phyloP scores from a whole-genome alignment of 2,329 filamentous ascomycete genomes.

The Coniella vitis region DNA sequence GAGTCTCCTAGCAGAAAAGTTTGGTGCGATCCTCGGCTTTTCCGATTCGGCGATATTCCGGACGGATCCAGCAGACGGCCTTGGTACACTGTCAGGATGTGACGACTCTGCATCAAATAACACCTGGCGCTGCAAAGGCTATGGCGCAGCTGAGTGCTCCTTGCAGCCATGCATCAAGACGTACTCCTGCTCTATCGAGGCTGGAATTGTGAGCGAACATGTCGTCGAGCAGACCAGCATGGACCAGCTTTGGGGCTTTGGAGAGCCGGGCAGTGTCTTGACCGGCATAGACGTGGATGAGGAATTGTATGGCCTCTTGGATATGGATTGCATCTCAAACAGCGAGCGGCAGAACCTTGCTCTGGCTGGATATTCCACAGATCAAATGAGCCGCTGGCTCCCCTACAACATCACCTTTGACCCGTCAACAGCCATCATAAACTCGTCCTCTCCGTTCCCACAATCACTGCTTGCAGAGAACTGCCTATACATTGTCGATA shows the following conservation, averaged over 20 bases:
- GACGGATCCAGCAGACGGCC: not conserved
- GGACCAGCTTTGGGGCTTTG: not conserved
- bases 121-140: constrained; percentile 6
- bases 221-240: not conserved
- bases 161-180: constrained; percentile 5
- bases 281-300: not conserved
- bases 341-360: not conserved
- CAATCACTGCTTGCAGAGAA: not conserved
- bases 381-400: not conserved
- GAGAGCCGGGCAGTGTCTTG: not conserved
- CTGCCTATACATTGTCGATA: not conserved
- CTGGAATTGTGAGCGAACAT: not conserved
- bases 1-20: not conserved
- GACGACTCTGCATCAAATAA: not conserved
- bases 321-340: not conserved
- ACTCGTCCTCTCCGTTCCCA: not conserved
- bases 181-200: constrained; percentile 1
- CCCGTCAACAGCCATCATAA: not conserved
- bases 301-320: not conserved
- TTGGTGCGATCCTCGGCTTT: not conserved
- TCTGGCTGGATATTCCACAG: not conserved
- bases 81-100: not conserved
- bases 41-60: not conserved
- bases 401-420: constrained; percentile 1
- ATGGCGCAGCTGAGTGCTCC: not conserved